A percentile compares a stretch with the other conserved stretches of the same genome.
Conservation (phyloP, 768 basidiomycete species). For the Asterophora lycoperdoides region DNA sequence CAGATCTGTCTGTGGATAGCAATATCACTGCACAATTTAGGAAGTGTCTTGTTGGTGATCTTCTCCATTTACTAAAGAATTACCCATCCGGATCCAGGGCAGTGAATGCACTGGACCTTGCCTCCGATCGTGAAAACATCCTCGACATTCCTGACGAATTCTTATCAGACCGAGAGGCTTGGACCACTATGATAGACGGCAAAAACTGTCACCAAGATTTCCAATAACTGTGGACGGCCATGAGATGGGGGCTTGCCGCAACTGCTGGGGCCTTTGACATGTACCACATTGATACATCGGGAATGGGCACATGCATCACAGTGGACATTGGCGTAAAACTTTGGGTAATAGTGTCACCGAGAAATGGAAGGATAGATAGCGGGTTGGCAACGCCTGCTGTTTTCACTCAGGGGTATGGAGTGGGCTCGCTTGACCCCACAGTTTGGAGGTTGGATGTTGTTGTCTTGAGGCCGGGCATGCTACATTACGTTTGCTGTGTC, state of each 20-base stretch:
- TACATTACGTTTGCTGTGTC: neutral
- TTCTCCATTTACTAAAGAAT: no score
- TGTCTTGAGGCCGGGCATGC: neutral
- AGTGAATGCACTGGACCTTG: neutral
- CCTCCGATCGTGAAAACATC: neutral
- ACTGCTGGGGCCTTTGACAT: neutral
- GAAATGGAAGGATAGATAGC: conserved; percentile 3
- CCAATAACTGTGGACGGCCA: neutral
- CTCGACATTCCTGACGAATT: neutral
- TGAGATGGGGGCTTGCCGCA: conserved; percentile 1
- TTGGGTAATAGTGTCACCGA: no score
- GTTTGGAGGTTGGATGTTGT: no score
- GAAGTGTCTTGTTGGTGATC: no score
- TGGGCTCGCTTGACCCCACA: no score
- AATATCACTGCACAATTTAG: no score
- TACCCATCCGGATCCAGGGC: no score
- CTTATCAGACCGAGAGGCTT: neutral
- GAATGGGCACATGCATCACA: neutral
- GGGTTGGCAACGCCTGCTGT: neutral
- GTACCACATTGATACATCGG: neutral
- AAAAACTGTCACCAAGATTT: neutral
- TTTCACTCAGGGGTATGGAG: no score
- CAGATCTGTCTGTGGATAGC: no score
- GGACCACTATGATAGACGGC: neutral
- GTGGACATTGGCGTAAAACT: neutral